A percentile compares a stretch with the other conserved stretches of the same genome.
phyloP scores from a whole-genome alignment of 2,329 filamentous ascomycete genomes.

The Alternaria metachromatica region DNA sequence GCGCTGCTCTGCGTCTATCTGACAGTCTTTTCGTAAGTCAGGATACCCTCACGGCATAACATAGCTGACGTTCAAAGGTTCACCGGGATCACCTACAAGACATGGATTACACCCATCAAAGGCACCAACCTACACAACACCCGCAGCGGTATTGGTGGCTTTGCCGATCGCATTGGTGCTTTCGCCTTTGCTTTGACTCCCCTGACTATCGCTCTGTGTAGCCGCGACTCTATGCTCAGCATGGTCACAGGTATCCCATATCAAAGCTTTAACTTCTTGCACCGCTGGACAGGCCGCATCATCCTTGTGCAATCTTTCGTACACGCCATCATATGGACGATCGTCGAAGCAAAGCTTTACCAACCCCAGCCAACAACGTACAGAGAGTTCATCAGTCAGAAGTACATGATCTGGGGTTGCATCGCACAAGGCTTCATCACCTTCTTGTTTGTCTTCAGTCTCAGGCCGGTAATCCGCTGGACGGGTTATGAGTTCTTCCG shows the following conservation, averaged over 20 bases:
- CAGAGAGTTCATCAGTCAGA: constrained; percentile 4
- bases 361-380: constrained; percentile 9
- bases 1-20: constrained; percentile 8
- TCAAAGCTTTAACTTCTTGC: constrained; percentile 11
- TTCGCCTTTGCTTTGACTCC: constrained; percentile 11
- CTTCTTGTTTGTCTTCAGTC: constrained; percentile 10
- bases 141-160: constrained; percentile 9
- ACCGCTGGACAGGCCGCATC: constrained; percentile 13
- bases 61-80: background rate
- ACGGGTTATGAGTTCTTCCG: constrained; percentile 13
- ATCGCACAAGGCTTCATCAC: constrained; percentile 9
- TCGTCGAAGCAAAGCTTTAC: constrained; percentile 11
- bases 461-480: constrained; percentile 12
- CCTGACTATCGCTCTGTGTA: constrained; percentile 8
- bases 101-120: constrained; percentile 9
- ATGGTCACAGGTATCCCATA: constrained; percentile 10
- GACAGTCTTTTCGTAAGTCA: constrained; percentile 4
- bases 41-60: background rate
- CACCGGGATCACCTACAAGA: constrained; percentile 10
- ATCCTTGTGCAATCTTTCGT: constrained; percentile 8
- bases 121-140: constrained; percentile 4
- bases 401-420: constrained; percentile 12
- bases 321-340: constrained; percentile 9
- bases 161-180: constrained; percentile 7
- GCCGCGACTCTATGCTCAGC: constrained; percentile 9